Conservation (phyloP, 208 protist genomes). For the Herpetomonas tarakana region DNA sequence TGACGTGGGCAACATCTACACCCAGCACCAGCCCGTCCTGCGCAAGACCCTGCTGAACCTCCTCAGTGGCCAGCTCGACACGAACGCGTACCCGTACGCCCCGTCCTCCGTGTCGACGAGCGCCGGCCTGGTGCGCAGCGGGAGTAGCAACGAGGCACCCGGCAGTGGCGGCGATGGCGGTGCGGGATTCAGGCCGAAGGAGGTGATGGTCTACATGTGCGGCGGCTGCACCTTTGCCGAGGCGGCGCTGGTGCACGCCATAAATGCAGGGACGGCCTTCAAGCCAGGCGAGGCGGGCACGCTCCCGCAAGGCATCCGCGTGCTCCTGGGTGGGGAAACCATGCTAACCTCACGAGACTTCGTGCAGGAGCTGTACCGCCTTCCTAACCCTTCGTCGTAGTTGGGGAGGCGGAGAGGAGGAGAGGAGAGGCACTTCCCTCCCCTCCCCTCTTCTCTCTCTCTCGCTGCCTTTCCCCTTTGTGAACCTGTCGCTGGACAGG, state of each 20-base stretch:
- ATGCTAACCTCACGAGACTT: conserved; percentile 14
- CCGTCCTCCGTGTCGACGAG: conserved; percentile 27
- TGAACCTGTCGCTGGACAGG: no score
- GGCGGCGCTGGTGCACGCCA: conserved; percentile 66
- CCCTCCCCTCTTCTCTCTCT: conserved; percentile 6
- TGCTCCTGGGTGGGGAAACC: conserved; percentile 49
- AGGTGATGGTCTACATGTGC: conserved; percentile 83
- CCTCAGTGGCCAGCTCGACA: conserved; percentile 53
- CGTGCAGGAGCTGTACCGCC: background rate
- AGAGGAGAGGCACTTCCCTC: background rate
- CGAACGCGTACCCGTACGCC: conserved; percentile 51
- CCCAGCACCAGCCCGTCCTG: conserved; percentile 95
- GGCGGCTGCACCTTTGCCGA: conserved; percentile 84
- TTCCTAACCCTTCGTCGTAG: background rate
- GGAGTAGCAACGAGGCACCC: no score
- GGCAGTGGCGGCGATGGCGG: no score
- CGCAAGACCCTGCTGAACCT: conserved; percentile 78
- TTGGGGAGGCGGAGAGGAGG: background rate
- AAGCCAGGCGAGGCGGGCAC: conserved; percentile 33
- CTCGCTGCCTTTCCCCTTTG: background rate
- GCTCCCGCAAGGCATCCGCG: conserved; percentile 26
- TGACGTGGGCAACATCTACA: conserved; percentile 97
- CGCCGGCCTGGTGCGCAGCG: conserved; percentile 11
- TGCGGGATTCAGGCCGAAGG: conserved; percentile 45
- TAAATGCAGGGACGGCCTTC: conserved; percentile 68